Percentiles rank a stretch among this genome's conserved stretches.
Conservation (phyloP, 306 rosid genomes). For the Ormosia emarginata region DNA sequence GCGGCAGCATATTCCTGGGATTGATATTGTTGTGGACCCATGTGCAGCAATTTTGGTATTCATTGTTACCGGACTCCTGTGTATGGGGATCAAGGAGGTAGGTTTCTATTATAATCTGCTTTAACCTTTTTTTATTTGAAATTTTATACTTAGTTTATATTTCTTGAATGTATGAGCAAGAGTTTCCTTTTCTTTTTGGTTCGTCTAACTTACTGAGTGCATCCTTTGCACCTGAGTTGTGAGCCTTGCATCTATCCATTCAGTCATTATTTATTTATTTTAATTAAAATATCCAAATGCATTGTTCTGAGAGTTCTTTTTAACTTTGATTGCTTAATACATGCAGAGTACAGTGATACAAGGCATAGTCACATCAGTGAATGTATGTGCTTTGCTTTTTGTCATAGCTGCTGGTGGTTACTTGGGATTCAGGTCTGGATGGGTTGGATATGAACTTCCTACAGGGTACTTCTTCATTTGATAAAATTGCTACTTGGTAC, state of each 20-base stretch:
- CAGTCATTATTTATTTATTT: not conserved
- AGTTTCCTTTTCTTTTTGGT: not conserved
- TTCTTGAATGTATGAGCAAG: not conserved
- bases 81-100: constrained; percentile 95
- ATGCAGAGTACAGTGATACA: constrained; percentile 82
- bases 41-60: constrained; percentile 82
- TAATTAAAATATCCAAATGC: not conserved
- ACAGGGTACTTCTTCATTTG: constrained; percentile 50
- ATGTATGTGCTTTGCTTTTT: constrained; percentile 81
- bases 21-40: constrained; percentile 72
- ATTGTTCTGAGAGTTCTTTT: not conserved
- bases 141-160: not conserved
- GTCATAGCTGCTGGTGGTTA: constrained; percentile 75
- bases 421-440: constrained; percentile 83
- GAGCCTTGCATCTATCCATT: not conserved
- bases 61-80: constrained; percentile 70
- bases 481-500: constrained; percentile 67
- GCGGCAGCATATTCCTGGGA: constrained; percentile 72
- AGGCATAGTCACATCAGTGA: constrained; percentile 66
- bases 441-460: constrained; percentile 90
- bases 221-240: not conserved
- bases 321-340: not conserved
- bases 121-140: not conserved
- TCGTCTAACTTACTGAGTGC: not conserved
- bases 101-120: not conserved